A percentile compares a stretch with the other conserved stretches of the same genome.
These are phyloP conservation scores for Populus alba DNA, from an alignment of 345 rosid genomes.

Conservation along the genomic window DNA sequence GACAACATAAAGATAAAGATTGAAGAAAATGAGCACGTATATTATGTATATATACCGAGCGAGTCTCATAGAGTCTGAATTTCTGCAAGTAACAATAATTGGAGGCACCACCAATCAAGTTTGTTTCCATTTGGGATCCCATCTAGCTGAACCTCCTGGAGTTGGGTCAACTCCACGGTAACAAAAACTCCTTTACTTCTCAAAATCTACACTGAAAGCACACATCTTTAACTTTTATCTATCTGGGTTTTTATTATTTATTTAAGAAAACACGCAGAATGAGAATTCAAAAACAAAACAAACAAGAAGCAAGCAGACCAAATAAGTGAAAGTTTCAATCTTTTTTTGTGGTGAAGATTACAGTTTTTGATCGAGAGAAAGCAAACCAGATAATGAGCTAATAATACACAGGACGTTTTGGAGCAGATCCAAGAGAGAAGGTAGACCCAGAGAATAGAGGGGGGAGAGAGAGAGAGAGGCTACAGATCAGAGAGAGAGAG, in stretches of 20 bases:
- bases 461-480: neutral
- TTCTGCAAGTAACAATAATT: slow-evolving; percentile 57
- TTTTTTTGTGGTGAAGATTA: neutral
- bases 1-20: neutral
- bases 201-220: slow-evolving; percentile 12
- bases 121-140: slow-evolving; percentile 13
- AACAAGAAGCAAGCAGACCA: neutral
- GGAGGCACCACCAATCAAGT: slow-evolving; percentile 26
- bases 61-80: slow-evolving; percentile 83
- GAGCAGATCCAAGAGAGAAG: neutral
- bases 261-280: neutral
- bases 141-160: neutral
- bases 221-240: neutral
- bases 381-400: neutral
- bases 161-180: slow-evolving; percentile 20
- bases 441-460: neutral
- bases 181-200: neutral
- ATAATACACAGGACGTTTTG: slow-evolving; percentile 2
- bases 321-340: neutral
- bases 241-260: neutral
- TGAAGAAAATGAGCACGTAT: neutral
- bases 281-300: neutral
- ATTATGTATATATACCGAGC: slow-evolving; percentile 47
- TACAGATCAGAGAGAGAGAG: neutral
- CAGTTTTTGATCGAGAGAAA: neutral